Evolutionary conservation across 306 rosid genomes (phyloP), one percentile per base, ranked within the genome.

Genomic region (Cicer chorassanicum): DNA sequence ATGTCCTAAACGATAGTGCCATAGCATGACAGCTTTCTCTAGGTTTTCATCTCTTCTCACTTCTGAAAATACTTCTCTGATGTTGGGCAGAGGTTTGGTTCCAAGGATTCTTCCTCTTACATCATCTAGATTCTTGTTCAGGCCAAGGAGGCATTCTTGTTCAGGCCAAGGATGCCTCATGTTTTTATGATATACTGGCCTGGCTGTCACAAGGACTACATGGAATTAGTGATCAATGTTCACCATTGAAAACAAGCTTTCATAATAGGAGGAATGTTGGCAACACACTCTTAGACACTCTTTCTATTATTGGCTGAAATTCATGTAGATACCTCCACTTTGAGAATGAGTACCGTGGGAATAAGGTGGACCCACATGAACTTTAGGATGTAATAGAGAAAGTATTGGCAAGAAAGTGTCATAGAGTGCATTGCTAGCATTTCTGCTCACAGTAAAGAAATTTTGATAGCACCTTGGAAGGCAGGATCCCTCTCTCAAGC

Each of bases 401-500:
- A 29, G 34, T 18, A 12, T 19, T 54, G 61, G 11, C 34, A 12
- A 13, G 16, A 60, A 59, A 60, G 18, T 12, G 19, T 13, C 11
- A 2, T 0, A 12, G 16, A 60, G 44, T 6, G 6, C 0, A 10
- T 60, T 34, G 42, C 44, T 60, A 60, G 11, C 9, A 60, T 6
- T 34, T 12, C 11, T 53, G 6, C 18, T 19, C 41, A 11, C 10
- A 11, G 8, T 36, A 9, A 67, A 9, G 42, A 41, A 55, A 54
- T 40, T 49, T 39, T 5, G 43, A 70, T 48, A 56, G 49, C 68
- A 90, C 93, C 96, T 90, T 49, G 98, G 96, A 63, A 92, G 82
- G 84, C 96, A 87, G 70, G 98, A 88, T 39, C 98, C 98, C 78
- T 86, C 93, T 74, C 89, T 83, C 89, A 92, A 71, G 83, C 82